Evolutionary conservation across 306 rosid species (phyloP).

Genomic region (Prunus persica): Prunus_persica_NCBIv2 NC_034015.1:21205501-21206000

Average conservation of each 20-base stretch:
- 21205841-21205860: background rate
- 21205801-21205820: background rate
- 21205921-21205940: background rate
- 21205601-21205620: slow-evolving; percentile 67
- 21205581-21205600: slow-evolving; percentile 63
- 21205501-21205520: slow-evolving; percentile 18
- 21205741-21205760: slow-evolving; percentile 53
- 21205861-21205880: background rate
- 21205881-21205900: background rate
- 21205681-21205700: slow-evolving; percentile 60
- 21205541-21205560: slow-evolving; percentile 51
- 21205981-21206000: background rate
- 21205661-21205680: slow-evolving; percentile 62
- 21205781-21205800: slow-evolving; percentile 35
- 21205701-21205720: slow-evolving; percentile 43
- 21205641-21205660: slow-evolving; percentile 80
- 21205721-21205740: slow-evolving; percentile 61
- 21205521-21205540: slow-evolving; percentile 32
- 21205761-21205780: slow-evolving; percentile 37
- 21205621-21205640: slow-evolving; percentile 82
- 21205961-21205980: background rate
- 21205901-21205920: background rate
- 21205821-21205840: background rate
- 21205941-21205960: background rate
- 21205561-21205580: slow-evolving; percentile 37